Conservation (phyloP, 2,329 filamentous ascomycete genomes). For the Pseudogymnoascus sp. region DNA sequence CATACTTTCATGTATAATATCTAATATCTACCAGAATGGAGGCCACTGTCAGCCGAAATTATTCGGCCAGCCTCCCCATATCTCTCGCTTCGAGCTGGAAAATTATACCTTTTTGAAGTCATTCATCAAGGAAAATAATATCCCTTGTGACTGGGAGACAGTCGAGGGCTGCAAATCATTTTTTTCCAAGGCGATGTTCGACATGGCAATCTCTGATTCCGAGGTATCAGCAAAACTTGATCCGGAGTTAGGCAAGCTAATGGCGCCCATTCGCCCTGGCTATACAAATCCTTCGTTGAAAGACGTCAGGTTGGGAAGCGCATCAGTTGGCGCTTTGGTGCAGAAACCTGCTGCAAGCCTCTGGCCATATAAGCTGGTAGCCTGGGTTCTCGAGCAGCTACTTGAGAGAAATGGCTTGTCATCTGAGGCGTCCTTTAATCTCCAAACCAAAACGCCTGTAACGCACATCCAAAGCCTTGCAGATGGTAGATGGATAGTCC, state of each 20-base stretch:
- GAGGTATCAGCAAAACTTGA: slow-evolving; percentile 38
- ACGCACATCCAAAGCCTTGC: slow-evolving; percentile 35
- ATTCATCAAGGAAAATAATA: slow-evolving; percentile 45
- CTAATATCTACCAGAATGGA: slow-evolving; percentile 42
- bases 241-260: slow-evolving; percentile 45
- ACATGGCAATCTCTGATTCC: slow-evolving; percentile 42
- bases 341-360: slow-evolving; percentile 57
- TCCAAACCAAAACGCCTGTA: slow-evolving; percentile 67
- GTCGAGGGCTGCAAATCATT: slow-evolving; percentile 57
- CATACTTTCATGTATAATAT: neutral
- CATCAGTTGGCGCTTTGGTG: slow-evolving; percentile 48
- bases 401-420: slow-evolving; percentile 12
- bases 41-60: slow-evolving; percentile 68
- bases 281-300: slow-evolving; percentile 33
- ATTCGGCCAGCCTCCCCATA: slow-evolving; percentile 49
- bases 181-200: slow-evolving; percentile 46
- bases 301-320: slow-evolving; percentile 38
- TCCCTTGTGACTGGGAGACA: slow-evolving; percentile 62
- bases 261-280: slow-evolving; percentile 27
- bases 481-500: slow-evolving; percentile 45
- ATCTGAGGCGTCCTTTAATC: slow-evolving; percentile 42
- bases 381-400: slow-evolving; percentile 52
- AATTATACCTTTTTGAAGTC: slow-evolving; percentile 54
- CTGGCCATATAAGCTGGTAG: slow-evolving; percentile 80
- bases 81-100: slow-evolving; percentile 63